Base-by-base conservation (phyloP, 306 rosid species). In the Myrica gale region DNA sequence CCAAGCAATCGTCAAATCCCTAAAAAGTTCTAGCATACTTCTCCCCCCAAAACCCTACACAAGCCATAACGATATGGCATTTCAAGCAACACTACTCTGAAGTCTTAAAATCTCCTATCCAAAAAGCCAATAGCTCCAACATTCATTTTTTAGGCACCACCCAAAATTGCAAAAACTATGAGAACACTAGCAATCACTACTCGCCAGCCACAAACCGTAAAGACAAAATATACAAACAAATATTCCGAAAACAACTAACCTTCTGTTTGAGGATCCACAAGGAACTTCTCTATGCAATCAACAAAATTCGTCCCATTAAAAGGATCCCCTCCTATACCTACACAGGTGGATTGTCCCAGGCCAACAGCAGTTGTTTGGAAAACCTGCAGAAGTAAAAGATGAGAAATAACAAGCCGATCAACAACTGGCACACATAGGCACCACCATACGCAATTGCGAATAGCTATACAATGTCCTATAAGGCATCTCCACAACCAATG, bases 311-410 rank as follows among this genome's bases (percentile, higher is more conserved):
- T 96, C 81, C 98, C 98, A 42, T 96, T 96, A 80, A 96, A 96
- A 79, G 99, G 99, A 86, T 96, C 99, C 51, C 99, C 98, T 61
- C 98, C 99, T 8, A 96, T 96, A 73, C 99, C 99, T 74, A 96
- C 99, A 76, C 99, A 96, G 43, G 99, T 96, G 67, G 99, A 96
- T 82, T 96, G 99, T 78, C 99, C 99, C 80, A 92, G 99, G 84
- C 99, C 98, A 81, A 92, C 99, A 71, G 93, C 89, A 78, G 99
- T 92, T 20, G 99, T 96, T 89, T 92, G 99, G 85, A 85, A 96
- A 82, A 96, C 99, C 99, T 96, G 82, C 68, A 87, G n/a, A 42
- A 74, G 66, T 66, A 55, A 47, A 69, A 37, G 53, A 79, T 32
- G 37, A 76, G 45, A 9, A 58, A 19, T 5, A 19, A 69, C 58